Evolutionary conservation across 768 basidiomycete species (phyloP).

Genomic region (Kockovaella imperatae): DNA sequence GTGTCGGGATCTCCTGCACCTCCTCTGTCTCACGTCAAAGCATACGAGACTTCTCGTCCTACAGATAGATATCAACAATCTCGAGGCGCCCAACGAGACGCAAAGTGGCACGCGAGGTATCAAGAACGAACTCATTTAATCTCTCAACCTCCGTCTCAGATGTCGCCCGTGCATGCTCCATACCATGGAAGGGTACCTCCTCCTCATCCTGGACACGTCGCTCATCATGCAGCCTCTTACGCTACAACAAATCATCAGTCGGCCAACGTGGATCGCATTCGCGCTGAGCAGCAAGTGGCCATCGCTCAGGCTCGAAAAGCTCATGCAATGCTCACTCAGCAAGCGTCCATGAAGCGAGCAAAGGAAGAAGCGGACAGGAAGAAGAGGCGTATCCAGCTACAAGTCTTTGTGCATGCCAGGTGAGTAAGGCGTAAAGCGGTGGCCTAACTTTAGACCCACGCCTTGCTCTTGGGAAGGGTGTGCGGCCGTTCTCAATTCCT

Average conservation of each 20-base stretch:
- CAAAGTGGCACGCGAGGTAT: constrained; percentile 16
- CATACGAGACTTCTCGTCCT: constrained; percentile 1
- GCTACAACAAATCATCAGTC: too few species aligned
- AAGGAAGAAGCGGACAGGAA: constrained; percentile 15
- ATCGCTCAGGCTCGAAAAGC: constrained; percentile 15
- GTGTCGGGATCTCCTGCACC: background rate
- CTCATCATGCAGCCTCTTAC: too few species aligned
- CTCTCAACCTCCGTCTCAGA: background rate
- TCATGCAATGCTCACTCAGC: background rate
- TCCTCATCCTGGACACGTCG: constrained; percentile 1
- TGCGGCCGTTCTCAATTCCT: constrained; percentile 31
- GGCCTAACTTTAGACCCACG: constrained; percentile 21
- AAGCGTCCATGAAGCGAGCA: background rate
- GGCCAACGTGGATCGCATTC: constrained; percentile 1
- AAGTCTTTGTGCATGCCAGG: constrained; percentile 38
- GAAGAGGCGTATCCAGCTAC: constrained; percentile 27
- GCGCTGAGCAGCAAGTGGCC: constrained; percentile 14
- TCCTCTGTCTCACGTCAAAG: background rate
- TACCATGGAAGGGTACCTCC: background rate
- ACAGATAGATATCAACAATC: constrained; percentile 24
- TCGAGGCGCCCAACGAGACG: constrained; percentile 31
- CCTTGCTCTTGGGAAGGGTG: constrained; percentile 28
- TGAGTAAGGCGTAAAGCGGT: constrained; percentile 6
- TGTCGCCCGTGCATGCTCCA: background rate
- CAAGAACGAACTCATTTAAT: background rate